Evolutionary conservation across 768 basidiomycete genomes (phyloP).

Genomic region (Nidularia pulvinata): DNA sequence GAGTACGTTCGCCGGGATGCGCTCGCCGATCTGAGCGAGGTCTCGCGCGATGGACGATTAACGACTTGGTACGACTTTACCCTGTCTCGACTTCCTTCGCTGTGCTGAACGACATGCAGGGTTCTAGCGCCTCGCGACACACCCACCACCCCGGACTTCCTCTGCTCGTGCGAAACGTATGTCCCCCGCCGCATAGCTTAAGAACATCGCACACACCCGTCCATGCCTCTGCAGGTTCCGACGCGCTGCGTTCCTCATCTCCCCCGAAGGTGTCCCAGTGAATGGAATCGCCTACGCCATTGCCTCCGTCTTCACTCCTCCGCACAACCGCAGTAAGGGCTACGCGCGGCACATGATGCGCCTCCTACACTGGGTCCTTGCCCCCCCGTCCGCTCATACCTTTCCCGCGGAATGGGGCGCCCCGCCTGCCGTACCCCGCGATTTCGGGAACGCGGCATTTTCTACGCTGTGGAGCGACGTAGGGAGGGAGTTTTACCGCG

Average conservation of each 20-base stretch:
- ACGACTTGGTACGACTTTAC: slow-evolving; percentile 43
- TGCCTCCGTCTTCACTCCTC: slow-evolving; percentile 58
- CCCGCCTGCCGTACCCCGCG: slow-evolving; percentile 11
- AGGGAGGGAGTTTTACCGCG: slow-evolving; percentile 16
- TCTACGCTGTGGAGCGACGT: slow-evolving; percentile 25
- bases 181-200: slow-evolving; percentile 9
- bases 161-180: slow-evolving; percentile 69
- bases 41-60: slow-evolving; percentile 41
- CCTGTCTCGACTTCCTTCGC: background rate
- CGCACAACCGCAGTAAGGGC: slow-evolving; percentile 46
- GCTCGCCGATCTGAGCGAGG: slow-evolving; percentile 36
- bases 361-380: slow-evolving; percentile 46
- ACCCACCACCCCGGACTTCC: slow-evolving; percentile 49
- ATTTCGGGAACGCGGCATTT: slow-evolving; percentile 13
- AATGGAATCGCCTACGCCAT: slow-evolving; percentile 47
- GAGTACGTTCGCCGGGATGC: slow-evolving; percentile 44
- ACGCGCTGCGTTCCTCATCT: background rate
- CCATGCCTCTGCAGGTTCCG: slow-evolving; percentile 13
- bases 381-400: slow-evolving; percentile 7
- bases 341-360: slow-evolving; percentile 68
- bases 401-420: slow-evolving; percentile 22
- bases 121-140: slow-evolving; percentile 54
- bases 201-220: background rate
- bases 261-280: slow-evolving; percentile 8
- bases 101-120: slow-evolving; percentile 28